Base-by-base conservation (phyloP, 768 basidiomycete species). In the Hydnum rufescens region DNA sequence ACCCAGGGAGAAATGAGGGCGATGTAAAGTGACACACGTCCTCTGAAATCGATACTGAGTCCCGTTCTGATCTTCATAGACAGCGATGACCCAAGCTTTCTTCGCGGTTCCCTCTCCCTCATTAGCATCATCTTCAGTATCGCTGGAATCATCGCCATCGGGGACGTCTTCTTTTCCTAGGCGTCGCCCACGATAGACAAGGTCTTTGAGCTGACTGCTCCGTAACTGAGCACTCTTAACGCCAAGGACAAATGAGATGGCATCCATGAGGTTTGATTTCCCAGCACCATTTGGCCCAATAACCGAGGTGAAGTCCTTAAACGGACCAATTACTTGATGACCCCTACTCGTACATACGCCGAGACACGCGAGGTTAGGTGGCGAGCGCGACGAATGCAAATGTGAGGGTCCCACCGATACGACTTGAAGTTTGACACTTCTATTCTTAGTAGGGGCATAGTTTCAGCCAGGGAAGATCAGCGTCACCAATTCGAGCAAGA, bases 221-320 rank as follows among this genome's bases (percentile, higher is more conserved):
- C 93, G 75, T 31, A 99, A 72, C 57, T 95, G 88, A 2, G 80
- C 83, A 55, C 86, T 90, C 70, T 92, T 89, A 28, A 97, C 83
- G 29, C 95, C 95, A 4, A 99, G 78, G 5, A 97, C 95, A 63
- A 99, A 97, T 3, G 95, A 97, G 58, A 99, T 96, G 50, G 95
- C 95, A 63, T 99, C 95, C 95, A 97, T 97, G 53, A 97, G 77
- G 64, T 99, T 99, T 5, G 89, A 93, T 64, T 99, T 97, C 55
- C 95, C 95, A 0, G 93, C 89, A 53, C 95, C 93, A 80, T 99
- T 97, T 32, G 95, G 93, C 22, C 95, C 95, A 59, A 99, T 96
- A 52, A 96, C 74, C 6, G 88, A 93, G 0, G 93, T 92, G 67
- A 99, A 99, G 61, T 80, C 78, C 68, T 75, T 78, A 69, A 92